Base-by-base conservation (phyloP, 345 rosid genomes). In the Dimocarpus longan region DNA sequence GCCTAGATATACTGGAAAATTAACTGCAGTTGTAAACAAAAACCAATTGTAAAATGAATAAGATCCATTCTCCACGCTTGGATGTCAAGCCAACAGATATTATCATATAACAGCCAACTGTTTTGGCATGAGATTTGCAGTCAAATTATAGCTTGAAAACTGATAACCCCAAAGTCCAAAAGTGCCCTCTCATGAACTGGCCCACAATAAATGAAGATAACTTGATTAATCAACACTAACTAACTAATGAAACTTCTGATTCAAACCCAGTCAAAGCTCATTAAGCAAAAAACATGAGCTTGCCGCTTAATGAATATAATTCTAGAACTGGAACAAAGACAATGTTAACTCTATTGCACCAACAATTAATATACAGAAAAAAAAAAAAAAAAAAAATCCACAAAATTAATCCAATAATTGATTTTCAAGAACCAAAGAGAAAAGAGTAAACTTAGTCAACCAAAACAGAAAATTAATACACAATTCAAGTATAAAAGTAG, bases 101-200 rank as follows among this genome's bases (percentile, higher is more conserved):
- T 72, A 56, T 72, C 75, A 59, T 48, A 73, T 21, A 59, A 43
- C 40, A 8, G 5, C 15, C 66, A 43, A 32, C 70, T 42, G 76
- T 43, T 40, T 63, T 22, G 21, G 19, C 40, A 28, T 64, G 44
- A 46, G 11, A 75, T 28, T 37, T 72, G 8, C 66, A 56, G 9
- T 72, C 24, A 21, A 16, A 60, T 68, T 66, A 22, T 24, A 12
- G 68, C 77, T 22, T 22, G 32, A 10, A 21, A 60, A 12, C 22
- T 2, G 10, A 37, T 42, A 12, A 19, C 32, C 50, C 66, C 16
- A 15, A 73, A 73, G 76, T 70, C 60, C 19, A 59, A 71, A 19
- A 57, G 63, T 18, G 11, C 64, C 26, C 24, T 59, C 22, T 59
- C 24, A 21, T 59, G 10, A 8, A 59, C 26, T 18, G 11, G 6